Base-by-base conservation (phyloP, 2,329 filamentous ascomycete species). In the Colletotrichum melonis region DNA sequence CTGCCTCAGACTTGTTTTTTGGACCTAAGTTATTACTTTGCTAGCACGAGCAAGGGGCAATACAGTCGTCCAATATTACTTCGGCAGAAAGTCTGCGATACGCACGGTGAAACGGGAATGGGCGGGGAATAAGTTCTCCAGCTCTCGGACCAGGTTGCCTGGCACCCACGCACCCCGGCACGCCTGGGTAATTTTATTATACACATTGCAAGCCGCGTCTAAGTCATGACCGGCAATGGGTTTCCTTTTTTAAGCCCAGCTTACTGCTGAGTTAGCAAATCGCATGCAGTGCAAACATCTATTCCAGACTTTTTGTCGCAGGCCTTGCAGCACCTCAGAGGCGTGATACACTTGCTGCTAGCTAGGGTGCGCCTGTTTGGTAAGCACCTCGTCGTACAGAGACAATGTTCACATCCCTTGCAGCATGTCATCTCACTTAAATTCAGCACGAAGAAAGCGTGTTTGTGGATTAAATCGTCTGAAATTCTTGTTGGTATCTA, bases 401-500 rank as follows among this genome's bases (percentile, higher is more conserved):
- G 14, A 42, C 19, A 5, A 7, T 8, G 22, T 24, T 42, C 11
- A 19, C 24, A 12, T 5, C 38, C 38, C 38, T 42, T 42, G 32
- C 5, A 32, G 8, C 14, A 7, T 8, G 19, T 5, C 42, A 49
- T 49, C 7, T 19, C 42, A 19, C 5, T 42, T 5, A 11, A 7
- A 8, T 22, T 12, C 26, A 8, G 12, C 52, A n/a, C 55, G 16
- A 30, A 7, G 7, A 19, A 57, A 16, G 24, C 0, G 22, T 19
- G 28, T 49, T 19, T 12, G 12, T 24, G n/a, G 2, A 12, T 14
- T 26, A 59, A 58, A 19, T 16, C 1, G 42, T 30, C 32, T 26
- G 32, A 58, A 58, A 46, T 49, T 35, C 26, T 26, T 12, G n/a
- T 62, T 46, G 65, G 46, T 68, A 68, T 68, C 30, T 46, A 63